Evolutionary conservation across 225 moss, liverwort and hornwort species (phyloP).

Genomic region (Polytrichum formosum): DNA sequence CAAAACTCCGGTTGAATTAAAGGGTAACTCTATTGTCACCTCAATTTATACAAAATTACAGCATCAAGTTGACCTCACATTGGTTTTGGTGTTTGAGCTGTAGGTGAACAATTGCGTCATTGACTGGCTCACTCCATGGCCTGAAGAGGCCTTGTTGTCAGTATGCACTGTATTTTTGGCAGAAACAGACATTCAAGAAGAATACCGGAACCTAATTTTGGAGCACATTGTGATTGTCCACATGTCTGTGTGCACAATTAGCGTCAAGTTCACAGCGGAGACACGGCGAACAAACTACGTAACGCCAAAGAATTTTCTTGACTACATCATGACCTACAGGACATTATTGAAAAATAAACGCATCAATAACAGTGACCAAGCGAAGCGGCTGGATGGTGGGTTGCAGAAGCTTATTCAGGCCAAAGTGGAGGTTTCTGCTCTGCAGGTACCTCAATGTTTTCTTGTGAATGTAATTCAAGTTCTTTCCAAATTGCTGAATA

Average conservation of each 20-base stretch:
- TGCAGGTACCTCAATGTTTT: conserved; percentile 45
- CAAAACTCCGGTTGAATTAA: no score
- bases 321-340: conserved; percentile 67
- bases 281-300: conserved; percentile 73
- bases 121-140: conserved; percentile 90
- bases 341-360: conserved; percentile 46
- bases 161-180: conserved; percentile 71
- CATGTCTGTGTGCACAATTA: conserved; percentile 59
- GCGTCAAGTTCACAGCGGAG: conserved; percentile 63
- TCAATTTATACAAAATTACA: background rate
- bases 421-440: conserved; percentile 55
- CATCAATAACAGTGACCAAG: conserved; percentile 53
- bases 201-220: conserved; percentile 46
- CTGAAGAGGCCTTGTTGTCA: conserved; percentile 68
- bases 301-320: conserved; percentile 82
- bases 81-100: background rate
- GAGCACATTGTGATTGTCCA: conserved; percentile 85
- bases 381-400: conserved; percentile 72
- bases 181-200: conserved; percentile 58
- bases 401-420: conserved; percentile 90
- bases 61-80: no score
- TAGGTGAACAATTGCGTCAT: conserved; percentile 90
- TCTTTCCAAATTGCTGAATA: no score
- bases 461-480: no score
- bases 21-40: no score